Percentiles rank a stretch among this genome's conserved stretches.
phyloP scores from a whole-genome alignment of 2,329 filamentous ascomycete species.

The Penicillium sclerotiorum region DNA sequence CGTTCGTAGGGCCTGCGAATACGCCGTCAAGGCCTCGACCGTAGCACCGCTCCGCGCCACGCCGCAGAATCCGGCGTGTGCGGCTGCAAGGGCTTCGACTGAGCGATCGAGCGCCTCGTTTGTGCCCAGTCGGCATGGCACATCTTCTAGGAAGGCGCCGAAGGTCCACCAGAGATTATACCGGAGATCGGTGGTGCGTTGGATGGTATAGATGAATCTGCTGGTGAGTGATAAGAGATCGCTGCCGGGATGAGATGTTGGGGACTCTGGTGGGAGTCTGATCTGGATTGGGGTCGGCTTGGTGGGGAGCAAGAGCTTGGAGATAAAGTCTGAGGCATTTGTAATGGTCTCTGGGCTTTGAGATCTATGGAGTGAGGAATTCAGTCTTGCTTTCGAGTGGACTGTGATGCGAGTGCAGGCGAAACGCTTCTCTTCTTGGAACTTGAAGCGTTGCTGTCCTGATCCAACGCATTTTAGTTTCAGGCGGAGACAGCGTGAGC shows the following conservation, averaged over 20 bases:
- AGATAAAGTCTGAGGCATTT: neutral
- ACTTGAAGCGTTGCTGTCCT: slow-evolving; percentile 54
- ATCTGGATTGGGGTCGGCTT: neutral
- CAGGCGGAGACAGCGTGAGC: slow-evolving; percentile 51
- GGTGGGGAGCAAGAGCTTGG: neutral
- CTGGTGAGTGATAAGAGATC: slow-evolving; percentile 33
- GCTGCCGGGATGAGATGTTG: slow-evolving; percentile 33
- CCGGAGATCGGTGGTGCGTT: slow-evolving; percentile 45
- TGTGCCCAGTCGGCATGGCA: slow-evolving; percentile 50
- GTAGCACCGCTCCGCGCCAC: slow-evolving; percentile 14
- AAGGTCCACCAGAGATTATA: slow-evolving; percentile 53
- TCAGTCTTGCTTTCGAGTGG: neutral
- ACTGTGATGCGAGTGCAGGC: neutral
- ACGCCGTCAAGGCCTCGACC: slow-evolving; percentile 31
- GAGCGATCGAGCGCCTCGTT: slow-evolving; percentile 52
- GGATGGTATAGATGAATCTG: slow-evolving; percentile 38
- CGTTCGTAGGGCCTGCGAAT: slow-evolving; percentile 31
- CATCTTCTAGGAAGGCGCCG: slow-evolving; percentile 49
- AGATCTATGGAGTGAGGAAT: neutral
- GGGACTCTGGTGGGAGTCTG: neutral
- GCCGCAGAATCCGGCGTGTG: slow-evolving; percentile 31
- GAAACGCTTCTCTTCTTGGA: slow-evolving; percentile 43
- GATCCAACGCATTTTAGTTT: slow-evolving; percentile 50
- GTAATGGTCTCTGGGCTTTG: neutral
- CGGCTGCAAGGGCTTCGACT: slow-evolving; percentile 32